Percentiles rank a stretch among this genome's conserved stretches.
Conservation (phyloP, 805 yeast species). For the Saturnispora galanensis region DNA sequence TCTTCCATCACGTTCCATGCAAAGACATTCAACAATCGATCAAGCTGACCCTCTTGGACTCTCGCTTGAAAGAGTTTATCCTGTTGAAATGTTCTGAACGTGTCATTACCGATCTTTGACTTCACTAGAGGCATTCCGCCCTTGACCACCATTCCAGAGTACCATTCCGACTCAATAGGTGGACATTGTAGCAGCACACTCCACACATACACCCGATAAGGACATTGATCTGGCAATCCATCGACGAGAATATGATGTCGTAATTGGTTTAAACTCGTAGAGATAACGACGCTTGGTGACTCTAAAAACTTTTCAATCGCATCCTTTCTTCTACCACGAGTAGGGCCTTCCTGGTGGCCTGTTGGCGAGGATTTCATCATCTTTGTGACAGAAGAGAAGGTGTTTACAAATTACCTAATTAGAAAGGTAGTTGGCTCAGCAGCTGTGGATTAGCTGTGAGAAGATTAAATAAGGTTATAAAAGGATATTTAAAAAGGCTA, state of each 20-base stretch:
- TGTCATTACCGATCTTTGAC: conserved; percentile 26
- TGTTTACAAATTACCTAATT: no score
- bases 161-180: conserved; percentile 45
- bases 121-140: conserved; percentile 29
- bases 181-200: conserved; percentile 59
- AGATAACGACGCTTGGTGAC: conserved; percentile 34
- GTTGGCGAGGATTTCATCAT: no score
- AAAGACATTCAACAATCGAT: conserved; percentile 62
- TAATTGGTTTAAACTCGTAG: conserved; percentile 43
- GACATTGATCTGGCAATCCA: conserved; percentile 36
- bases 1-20: conserved; percentile 30
- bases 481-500: no score
- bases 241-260: conserved; percentile 43
- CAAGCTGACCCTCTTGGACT: conserved; percentile 60
- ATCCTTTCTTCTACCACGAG: conserved; percentile 33
- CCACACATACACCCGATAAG: conserved; percentile 74
- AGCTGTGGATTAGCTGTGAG: no score
- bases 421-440: no score
- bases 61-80: conserved; percentile 59
- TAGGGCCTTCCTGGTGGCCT: no score
- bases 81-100: conserved; percentile 74
- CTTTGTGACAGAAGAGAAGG: no score
- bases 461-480: no score
- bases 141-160: conserved; percentile 40
- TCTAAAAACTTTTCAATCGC: conserved; percentile 42